These are phyloP conservation scores for Pleurozium schreberi DNA, from an alignment of 225 moss, liverwort and hornwort species.

Conservation along the genomic window DNA sequence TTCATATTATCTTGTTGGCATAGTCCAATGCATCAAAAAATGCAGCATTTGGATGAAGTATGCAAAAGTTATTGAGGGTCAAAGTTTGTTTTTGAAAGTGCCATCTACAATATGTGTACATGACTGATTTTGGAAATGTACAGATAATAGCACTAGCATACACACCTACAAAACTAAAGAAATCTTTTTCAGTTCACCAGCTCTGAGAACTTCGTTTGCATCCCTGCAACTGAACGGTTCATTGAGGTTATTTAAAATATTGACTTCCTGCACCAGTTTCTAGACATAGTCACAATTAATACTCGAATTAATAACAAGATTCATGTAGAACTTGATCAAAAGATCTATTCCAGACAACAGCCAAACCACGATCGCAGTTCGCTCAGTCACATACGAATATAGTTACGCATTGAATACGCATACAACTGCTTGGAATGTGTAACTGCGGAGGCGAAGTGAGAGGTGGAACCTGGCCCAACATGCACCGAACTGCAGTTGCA, in stretches of 20 bases:
- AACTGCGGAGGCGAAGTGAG: neutral
- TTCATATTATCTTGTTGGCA: no score
- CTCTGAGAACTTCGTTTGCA: neutral
- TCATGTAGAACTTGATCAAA: neutral
- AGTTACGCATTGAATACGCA: neutral
- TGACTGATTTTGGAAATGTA: no score
- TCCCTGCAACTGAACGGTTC: neutral
- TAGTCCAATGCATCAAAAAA: no score
- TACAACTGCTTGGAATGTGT: neutral
- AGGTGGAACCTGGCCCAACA: constrained; percentile 33
- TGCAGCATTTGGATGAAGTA: no score
- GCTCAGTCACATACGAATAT: neutral
- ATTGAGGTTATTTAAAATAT: neutral
- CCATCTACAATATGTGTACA: no score
- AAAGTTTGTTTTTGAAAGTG: no score
- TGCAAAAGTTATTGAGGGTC: no score
- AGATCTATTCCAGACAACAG: neutral
- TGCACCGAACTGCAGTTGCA: constrained; percentile 45
- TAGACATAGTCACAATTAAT: neutral
- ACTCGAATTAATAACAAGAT: neutral
- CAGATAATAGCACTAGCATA: neutral
- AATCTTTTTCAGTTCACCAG: neutral
- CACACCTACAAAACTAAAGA: neutral
- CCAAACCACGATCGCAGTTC: neutral
- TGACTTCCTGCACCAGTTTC: neutral